Percentiles rank a stretch among this genome's conserved stretches.
Evolutionary conservation across 2,329 filamentous ascomycete species (phyloP).

Genomic region (Didymella glomerata): DNA sequence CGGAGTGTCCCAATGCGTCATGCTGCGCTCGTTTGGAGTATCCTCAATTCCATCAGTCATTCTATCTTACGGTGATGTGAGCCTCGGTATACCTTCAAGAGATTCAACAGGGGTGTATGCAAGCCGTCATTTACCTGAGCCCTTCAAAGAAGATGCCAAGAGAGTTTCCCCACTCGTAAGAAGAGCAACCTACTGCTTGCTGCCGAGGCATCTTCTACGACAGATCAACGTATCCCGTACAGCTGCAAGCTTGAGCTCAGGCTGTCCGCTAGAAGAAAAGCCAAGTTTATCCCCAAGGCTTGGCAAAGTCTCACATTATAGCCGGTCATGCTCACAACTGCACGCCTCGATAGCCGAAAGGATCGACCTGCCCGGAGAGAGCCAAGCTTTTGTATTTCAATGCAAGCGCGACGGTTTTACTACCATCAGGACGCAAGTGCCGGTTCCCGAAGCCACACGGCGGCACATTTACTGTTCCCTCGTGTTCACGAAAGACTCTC

Average conservation of each 20-base stretch:
- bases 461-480: not conserved
- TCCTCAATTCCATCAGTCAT: not conserved
- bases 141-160: not conserved
- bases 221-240: not conserved
- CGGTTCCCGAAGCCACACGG: not conserved
- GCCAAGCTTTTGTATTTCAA: not conserved
- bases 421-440: no score
- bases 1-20: not conserved
- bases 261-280: not conserved
- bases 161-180: not conserved
- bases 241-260: not conserved
- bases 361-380: not conserved
- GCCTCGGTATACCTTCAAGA: not conserved
- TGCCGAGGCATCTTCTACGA: not conserved
- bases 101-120: not conserved
- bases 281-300: not conserved
- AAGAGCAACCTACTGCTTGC: not conserved
- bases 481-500: no score
- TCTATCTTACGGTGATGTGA: not conserved
- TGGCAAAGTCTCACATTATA: not conserved
- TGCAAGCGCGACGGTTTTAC: not conserved
- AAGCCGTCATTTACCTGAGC: not conserved
- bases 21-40: not conserved
- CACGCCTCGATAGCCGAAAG: not conserved
- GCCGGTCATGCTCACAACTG: not conserved